phyloP scores from a whole-genome alignment of 345 rosid genomes.

The Moricandia moricandioides region DNA sequence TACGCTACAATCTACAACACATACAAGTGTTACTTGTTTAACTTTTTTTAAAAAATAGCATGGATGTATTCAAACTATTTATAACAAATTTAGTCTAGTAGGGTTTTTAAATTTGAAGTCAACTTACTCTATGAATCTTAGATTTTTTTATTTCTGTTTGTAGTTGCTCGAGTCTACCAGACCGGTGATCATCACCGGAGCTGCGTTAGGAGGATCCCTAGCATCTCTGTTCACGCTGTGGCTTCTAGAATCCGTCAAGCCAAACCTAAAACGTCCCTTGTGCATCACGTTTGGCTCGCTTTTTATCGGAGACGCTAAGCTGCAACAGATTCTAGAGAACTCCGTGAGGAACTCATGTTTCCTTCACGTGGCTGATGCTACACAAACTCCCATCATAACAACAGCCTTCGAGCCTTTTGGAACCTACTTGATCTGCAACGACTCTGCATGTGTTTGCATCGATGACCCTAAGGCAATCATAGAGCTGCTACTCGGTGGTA shows the following conservation, averaged over 20 bases:
- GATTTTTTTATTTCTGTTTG: neutral
- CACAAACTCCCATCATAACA: neutral
- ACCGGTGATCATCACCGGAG: conserved; percentile 54
- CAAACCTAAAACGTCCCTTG: conserved; percentile 37
- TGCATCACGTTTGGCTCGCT: conserved; percentile 79
- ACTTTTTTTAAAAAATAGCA: neutral
- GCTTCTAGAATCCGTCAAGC: conserved; percentile 45
- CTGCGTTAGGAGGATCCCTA: conserved; percentile 56
- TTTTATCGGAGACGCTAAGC: conserved; percentile 41
- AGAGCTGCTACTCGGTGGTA: conserved; percentile 21
- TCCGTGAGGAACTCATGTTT: conserved; percentile 50
- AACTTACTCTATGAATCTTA: neutral
- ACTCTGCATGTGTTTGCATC: conserved; percentile 40
- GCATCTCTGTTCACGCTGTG: conserved; percentile 68
- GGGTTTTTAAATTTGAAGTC: neutral
- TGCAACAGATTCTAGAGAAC: conserved; percentile 41
- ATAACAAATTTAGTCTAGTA: neutral
- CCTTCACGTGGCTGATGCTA: conserved; percentile 40
- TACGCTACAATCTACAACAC: neutral
- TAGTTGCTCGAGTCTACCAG: neutral
- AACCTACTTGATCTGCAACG: conserved; percentile 47
- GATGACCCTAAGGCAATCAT: conserved; percentile 49
- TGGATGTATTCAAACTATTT: neutral
- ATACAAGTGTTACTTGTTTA: neutral
- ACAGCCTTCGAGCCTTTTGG: conserved; percentile 48